Evolutionary conservation across 179 eudicot genomes (phyloP), one percentile per base, ranked within the genome.

Genomic region (Corrigiola litoralis): DNA sequence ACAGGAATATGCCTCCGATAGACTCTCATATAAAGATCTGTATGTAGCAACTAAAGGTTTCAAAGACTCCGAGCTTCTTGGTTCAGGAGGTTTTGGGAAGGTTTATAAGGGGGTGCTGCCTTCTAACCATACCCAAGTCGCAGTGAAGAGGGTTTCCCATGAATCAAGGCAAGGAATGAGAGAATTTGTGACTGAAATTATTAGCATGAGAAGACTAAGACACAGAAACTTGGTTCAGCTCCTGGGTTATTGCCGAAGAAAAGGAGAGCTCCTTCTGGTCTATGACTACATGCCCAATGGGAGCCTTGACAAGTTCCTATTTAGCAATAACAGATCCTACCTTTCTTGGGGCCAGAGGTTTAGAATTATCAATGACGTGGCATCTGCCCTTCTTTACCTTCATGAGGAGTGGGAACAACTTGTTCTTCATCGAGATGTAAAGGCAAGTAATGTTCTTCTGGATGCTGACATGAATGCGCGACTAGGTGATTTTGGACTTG

Each of bases 51-150:
- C 80, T 66, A 76, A 69, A 42, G 80, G 80, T 10, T 76, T 76
- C 52, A 45, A 62, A 4, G 76, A 76, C 34, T 62, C 48, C 0
- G 73, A 72, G 70, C 7, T 76, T 23, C 75, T 76, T 12, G 80
- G 80, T 5, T 42, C 12, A 2, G 80, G 80, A 42, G 80, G 80
- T n/a, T 76, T 76, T 34, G 76, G 80, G 41, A 76, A 74, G 55
- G 78, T 78, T 5, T 78, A 70, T n/a, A n/a, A n/a, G n/a, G n/a
- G n/a, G n/a, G n/a, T n/a, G n/a, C n/a, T n/a, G n/a, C n/a, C n/a
- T n/a, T 47, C 33, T 10, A 38, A 57, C n/a, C n/a, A n/a, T 16
- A 32, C 18, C 17, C 53, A 48, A 52, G 70, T 77, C 3, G 82
- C 82, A 0, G 70, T 78, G 12, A 78, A 78, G 24, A 67, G 46